Base-by-base conservation (phyloP, 371 early-diverging fungal species). In the Circinella umbellata region DNA sequence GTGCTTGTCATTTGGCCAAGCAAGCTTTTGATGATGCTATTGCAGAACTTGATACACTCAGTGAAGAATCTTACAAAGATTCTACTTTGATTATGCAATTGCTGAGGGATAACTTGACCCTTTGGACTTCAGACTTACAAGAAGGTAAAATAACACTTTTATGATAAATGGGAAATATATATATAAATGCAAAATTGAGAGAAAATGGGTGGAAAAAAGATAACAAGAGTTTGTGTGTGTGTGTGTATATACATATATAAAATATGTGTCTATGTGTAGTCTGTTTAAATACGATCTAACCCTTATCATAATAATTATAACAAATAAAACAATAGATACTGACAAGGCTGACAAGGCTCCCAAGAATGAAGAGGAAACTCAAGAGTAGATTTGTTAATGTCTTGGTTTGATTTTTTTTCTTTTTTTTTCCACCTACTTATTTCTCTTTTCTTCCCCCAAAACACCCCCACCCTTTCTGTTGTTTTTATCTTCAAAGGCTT, bases 51-150 rank as follows among this genome's bases (percentile, higher is more conserved):
- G 99, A 99, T 88, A 94, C 94, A 70, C 89, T 99, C 61, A 92
- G 92, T 76, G 99, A 99, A 84, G 99, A 99, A 80, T 95, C 95
- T 71, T 99, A 99, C 96, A 99, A 99, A 92, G 99, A 99, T 88
- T 96, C 96, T 65, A 99, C 99, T 39, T 91, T 99, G 69, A 99
- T 99, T 86, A 99, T 99, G 99, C 99, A 99, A 88, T 91, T 99
- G 69, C 89, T 99, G 75, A 90, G 99, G 77, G 99, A 99, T 85
- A 99, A 99, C 88, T 86, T 99, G 76, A 99, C 99, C 54, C 93
- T 99, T 72, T 99, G 99, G 99, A 98, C 99, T 63, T 94, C 96
- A 49, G 98, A 98, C 78, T 90, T 97, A 77, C 96, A 96, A 84
- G 97, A 96, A 51, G 82, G 82, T 75, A 75, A 18, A 76, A 47